Base-by-base conservation (phyloP, 2,329 filamentous ascomycete species). In the Nigrospora osmanthi region DNA sequence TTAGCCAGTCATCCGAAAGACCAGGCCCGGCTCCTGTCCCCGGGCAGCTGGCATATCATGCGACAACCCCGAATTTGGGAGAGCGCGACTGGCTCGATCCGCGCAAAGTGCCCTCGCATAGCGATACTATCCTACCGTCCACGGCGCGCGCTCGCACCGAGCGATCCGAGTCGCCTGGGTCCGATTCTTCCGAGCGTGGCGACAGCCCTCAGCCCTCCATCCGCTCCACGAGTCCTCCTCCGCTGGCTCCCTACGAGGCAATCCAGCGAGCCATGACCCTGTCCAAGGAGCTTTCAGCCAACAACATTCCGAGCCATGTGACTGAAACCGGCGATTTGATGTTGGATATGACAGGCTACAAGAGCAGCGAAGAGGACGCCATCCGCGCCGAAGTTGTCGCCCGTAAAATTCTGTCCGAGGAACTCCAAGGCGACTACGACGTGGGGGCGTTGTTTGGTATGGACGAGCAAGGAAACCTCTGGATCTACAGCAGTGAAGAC, bases 401-500 rank as follows among this genome's bases (percentile, higher is more conserved):
- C 6, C 81, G 93, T 17, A 93, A 91, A 62, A 89, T 98, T 42
- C 76, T 98, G 12, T 84, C 89, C 0, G 89, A 98, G 60, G 91
- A 97, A 65, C 69, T 97, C 13, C 87, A 95, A 57, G 93, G 90
- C 17, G 89, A 91, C 59, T 96, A 96, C 63, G 93, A 98, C 60
- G 95, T 98, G 55, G 93, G 93, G 6, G 85, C 91, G 2, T 74
- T 98, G 30, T 95, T 98, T 55, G 93, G 90, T 12, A 91, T 93
- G 38, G 93, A 98, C 59, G 89, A 95, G 58, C 82, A 93, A 48
- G 93, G 93, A 7, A 98, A 98, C 57, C 74, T 98, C n/a, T 97
- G 93, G 91, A 97, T 98, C 53, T 98, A 98, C 69, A 93, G 89
- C 67, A 97, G 90, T 56, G 90, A 97, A 63, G 90, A 95, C 59